Evolutionary conservation across 1,284 basidiomycete genomes (phyloP).

Genomic region (Puccinia hordei): DNA sequence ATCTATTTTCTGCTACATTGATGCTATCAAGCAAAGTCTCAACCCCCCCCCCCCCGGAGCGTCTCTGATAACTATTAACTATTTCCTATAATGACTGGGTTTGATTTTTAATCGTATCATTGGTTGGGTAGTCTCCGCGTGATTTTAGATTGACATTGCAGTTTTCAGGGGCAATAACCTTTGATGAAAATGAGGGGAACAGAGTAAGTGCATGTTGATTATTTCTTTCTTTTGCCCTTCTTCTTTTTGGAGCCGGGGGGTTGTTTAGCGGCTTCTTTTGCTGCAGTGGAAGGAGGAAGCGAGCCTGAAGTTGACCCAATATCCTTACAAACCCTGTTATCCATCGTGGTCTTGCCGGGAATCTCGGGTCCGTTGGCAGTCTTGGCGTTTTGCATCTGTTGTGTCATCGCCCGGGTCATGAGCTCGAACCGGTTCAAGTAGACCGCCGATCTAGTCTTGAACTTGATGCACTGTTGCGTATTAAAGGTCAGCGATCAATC

Average conservation of each 20-base stretch:
- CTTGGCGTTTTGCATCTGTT: constrained; percentile 11
- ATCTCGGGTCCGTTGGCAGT: neutral
- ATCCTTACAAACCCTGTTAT: neutral
- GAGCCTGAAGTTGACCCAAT: neutral
- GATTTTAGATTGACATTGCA: too few relatives aligned
- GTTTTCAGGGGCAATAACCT: too few relatives aligned
- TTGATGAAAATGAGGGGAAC: too few relatives aligned
- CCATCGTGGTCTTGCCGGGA: too few relatives aligned
- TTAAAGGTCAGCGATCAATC: neutral
- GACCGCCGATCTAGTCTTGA: constrained; percentile 41
- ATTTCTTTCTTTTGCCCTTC: constrained; percentile 27
- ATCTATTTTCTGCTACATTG: too few relatives aligned
- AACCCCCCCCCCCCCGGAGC: too few relatives aligned
- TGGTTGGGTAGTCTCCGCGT: too few relatives aligned
- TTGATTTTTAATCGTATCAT: too few relatives aligned
- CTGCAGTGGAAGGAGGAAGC: neutral
- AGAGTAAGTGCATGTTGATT: too few relatives aligned
- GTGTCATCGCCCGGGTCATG: constrained; percentile 23
- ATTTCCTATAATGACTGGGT: too few relatives aligned
- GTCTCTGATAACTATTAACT: too few relatives aligned
- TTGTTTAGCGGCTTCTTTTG: neutral
- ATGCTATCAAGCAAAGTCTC: too few relatives aligned
- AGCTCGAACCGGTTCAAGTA: constrained; percentile 39
- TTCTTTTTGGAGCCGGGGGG: constrained; percentile 4
- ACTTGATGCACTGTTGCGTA: constrained; percentile 32